These are phyloP conservation scores for Erigeron canadensis DNA, from an alignment of 129 eudicot species.

Conservation along the genomic window DNA sequence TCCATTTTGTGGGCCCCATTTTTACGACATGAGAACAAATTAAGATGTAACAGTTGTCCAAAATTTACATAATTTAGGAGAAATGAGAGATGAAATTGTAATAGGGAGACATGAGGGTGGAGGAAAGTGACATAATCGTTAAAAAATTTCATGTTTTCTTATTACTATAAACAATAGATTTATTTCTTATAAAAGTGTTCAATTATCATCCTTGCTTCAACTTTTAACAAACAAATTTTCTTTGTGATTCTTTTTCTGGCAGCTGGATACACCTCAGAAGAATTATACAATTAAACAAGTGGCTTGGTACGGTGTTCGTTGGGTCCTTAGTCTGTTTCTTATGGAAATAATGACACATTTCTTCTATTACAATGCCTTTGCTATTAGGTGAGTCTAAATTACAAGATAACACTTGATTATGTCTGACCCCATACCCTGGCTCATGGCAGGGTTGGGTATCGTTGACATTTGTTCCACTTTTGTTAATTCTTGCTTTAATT, in stretches of 20 bases:
- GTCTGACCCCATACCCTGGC: neutral
- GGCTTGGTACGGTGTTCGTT: slow-evolving; percentile 86
- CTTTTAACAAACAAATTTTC: neutral
- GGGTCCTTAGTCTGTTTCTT: slow-evolving; percentile 63
- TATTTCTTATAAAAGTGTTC: neutral
- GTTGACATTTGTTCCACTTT: neutral
- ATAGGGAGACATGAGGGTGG: neutral
- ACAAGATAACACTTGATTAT: slow-evolving; percentile 1
- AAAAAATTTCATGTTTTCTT: neutral
- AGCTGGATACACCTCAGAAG: slow-evolving; percentile 83
- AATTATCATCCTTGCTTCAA: neutral
- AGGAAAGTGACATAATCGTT: neutral
- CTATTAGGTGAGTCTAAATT: slow-evolving; percentile 57
- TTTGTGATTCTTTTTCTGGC: slow-evolving; percentile 30
- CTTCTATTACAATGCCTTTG: slow-evolving; percentile 89
- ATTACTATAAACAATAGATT: neutral
- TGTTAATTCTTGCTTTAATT: neutral
- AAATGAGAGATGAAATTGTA: neutral
- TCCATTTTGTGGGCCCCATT: neutral
- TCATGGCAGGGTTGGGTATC: too few species aligned
- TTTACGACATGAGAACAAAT: neutral
- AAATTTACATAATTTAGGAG: neutral
- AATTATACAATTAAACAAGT: slow-evolving; percentile 57
- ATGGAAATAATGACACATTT: slow-evolving; percentile 91
- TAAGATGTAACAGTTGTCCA: neutral